Evolutionary conservation across 2,329 filamentous ascomycete genomes (phyloP), one percentile per base, ranked within the genome.

Genomic region (Penicillium expansum): DNA sequence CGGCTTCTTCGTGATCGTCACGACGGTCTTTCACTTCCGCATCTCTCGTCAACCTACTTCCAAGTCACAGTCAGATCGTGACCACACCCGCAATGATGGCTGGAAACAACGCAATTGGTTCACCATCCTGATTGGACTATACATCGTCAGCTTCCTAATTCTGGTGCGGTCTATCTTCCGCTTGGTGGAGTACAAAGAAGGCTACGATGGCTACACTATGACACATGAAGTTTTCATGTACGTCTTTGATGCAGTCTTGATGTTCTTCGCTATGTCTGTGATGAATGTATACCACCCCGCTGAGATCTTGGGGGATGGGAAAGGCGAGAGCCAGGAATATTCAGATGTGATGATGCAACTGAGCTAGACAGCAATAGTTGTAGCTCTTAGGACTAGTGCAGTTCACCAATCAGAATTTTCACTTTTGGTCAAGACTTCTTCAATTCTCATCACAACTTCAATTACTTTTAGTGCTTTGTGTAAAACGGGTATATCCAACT

Each of bases 1-100:
- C 58, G 78, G 76, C 22, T 71, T 86, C 47, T 88, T 88, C 65
- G 72, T 83, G 42, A 56, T 78, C 6, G 78, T 79, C 2, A 77
- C 82, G 0, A 62, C 76, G 1, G 56, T 81, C 0, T 85, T 86
- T 69, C 79, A 86, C 59, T 52, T 62, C 6, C 76, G 80, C 7
- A 72, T 83, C n/a, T 30, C 27, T 1, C 52, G 44, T 24, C 32
- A 39, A 0, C 61, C 62, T 1, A 64, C 61, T 1, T 22, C 55
- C 1, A 65, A 43, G 38, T 56, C 64, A 0, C 52, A 56, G 10
- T n/a, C 42, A 1, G 61, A 66, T 35, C 54, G 57, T 3, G 38
- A 57, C 1, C n/a, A 41, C 5, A 58, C 56, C 5, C 45, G 45
- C 3, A 4, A n/a, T 2, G 48, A 51, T 33, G 61, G 64, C 42